phyloP scores from a whole-genome alignment of 1,284 basidiomycete genomes.

The Puccinia novopanici region DNA sequence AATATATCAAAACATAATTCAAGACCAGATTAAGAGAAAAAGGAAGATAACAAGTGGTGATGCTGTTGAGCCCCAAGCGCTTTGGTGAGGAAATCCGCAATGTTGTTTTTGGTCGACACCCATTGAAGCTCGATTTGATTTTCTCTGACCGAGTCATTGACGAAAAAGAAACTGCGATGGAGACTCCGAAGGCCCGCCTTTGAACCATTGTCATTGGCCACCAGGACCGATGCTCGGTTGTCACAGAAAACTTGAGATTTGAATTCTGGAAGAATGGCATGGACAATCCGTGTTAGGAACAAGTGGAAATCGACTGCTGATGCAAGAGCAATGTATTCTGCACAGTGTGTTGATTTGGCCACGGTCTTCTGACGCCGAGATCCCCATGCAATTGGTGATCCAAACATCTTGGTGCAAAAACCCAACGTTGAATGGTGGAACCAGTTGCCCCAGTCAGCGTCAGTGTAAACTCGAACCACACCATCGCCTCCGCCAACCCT shows the following conservation, averaged over 20 bases:
- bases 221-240: conserved; percentile 3
- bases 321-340: conserved; percentile 16
- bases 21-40: too few relatives aligned
- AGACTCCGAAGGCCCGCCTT: not conserved
- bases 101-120: not conserved
- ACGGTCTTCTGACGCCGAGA: not conserved
- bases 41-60: too few relatives aligned
- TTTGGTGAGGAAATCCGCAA: conserved; percentile 27
- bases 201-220: conserved; percentile 2
- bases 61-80: not conserved
- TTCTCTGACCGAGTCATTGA: too few relatives aligned
- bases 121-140: not conserved
- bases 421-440: too few relatives aligned
- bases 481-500: too few relatives aligned
- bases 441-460: too few relatives aligned
- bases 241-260: not conserved
- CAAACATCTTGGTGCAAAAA: not conserved
- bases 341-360: not conserved
- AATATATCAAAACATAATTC: too few relatives aligned
- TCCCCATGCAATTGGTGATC: conserved; percentile 10
- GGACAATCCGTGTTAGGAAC: not conserved
- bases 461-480: not conserved
- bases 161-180: too few relatives aligned
- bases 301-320: not conserved
- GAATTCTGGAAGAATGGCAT: not conserved